Evolutionary conservation across 352 stramenopile species (phyloP).

Genomic region (Phytophthora crassamura): DNA sequence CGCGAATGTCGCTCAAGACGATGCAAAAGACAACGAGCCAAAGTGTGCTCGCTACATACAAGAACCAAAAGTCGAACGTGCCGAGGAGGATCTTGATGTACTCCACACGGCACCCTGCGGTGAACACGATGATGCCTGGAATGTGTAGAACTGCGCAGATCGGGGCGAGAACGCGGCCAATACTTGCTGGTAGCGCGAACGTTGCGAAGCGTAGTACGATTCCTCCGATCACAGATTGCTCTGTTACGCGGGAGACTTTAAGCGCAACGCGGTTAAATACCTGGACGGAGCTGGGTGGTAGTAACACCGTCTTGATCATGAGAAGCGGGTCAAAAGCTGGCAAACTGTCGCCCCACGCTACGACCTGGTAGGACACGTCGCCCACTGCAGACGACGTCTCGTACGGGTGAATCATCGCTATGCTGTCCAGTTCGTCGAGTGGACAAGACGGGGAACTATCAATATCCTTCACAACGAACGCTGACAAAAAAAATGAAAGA

Average conservation of each 20-base stretch:
- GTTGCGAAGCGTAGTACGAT: slow-evolving; percentile 1
- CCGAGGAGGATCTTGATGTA: slow-evolving; percentile 18
- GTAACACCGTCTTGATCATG: slow-evolving; percentile 8
- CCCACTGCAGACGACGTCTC: too few relatives aligned
- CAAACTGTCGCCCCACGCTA: neutral
- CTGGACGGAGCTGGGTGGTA: neutral
- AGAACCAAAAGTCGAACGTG: slow-evolving; percentile 26
- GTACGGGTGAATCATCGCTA: slow-evolving; percentile 15
- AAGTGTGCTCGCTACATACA: slow-evolving; percentile 8
- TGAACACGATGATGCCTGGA: slow-evolving; percentile 5
- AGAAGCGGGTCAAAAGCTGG: slow-evolving; percentile 7
- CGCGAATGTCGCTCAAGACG: too few relatives aligned
- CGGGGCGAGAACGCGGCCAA: slow-evolving; percentile 11
- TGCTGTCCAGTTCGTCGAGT: too few relatives aligned
- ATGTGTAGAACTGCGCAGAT: neutral
- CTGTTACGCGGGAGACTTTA: neutral
- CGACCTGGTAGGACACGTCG: slow-evolving; percentile 7
- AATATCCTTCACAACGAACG: too few relatives aligned
- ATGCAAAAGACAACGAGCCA: slow-evolving; percentile 6
- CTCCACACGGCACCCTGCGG: neutral
- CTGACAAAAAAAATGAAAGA: too few relatives aligned
- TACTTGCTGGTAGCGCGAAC: slow-evolving; percentile 2
- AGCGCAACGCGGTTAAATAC: slow-evolving; percentile 1
- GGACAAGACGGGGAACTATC: too few relatives aligned
- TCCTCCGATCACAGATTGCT: neutral